phyloP scores from a whole-genome alignment of 257 asterid genomes.

The Euphrasia confusa region DNA sequence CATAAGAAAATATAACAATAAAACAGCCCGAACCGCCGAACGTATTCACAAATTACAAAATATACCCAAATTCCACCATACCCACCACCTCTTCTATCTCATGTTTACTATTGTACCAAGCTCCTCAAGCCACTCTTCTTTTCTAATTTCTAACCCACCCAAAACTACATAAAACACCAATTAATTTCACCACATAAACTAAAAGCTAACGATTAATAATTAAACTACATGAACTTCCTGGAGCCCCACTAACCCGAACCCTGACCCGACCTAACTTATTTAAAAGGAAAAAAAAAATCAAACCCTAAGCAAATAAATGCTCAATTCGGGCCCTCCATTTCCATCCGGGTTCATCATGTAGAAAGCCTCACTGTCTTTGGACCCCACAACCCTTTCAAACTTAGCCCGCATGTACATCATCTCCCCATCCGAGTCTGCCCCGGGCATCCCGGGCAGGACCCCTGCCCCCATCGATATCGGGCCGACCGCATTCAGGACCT shows the following conservation, averaged over 20 bases:
- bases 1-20: no score
- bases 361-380: slow-evolving; percentile 91
- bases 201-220: no score
- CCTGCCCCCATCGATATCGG: slow-evolving; percentile 98
- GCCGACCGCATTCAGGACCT: slow-evolving; percentile 70
- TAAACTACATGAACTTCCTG: not conserved
- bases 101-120: not conserved
- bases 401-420: slow-evolving; percentile 93
- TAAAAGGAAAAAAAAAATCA: slow-evolving; percentile 12
- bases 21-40: not conserved
- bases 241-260: no score
- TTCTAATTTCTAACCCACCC: no score
- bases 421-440: slow-evolving; percentile 57
- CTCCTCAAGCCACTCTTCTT: no score
- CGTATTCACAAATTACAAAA: not conserved
- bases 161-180: no score
- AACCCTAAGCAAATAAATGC: slow-evolving; percentile 82
- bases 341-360: slow-evolving; percentile 99
- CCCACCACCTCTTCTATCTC: not conserved
- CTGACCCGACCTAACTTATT: no score
- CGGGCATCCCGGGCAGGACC: slow-evolving; percentile 64
- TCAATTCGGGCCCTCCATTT: slow-evolving; percentile 93
- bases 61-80: not conserved
- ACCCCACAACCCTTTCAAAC: slow-evolving; percentile 90
- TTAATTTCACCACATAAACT: no score